Base-by-base conservation (phyloP, 2,329 filamentous ascomycete genomes). In the Rhexocercosporidium sp. region DNA sequence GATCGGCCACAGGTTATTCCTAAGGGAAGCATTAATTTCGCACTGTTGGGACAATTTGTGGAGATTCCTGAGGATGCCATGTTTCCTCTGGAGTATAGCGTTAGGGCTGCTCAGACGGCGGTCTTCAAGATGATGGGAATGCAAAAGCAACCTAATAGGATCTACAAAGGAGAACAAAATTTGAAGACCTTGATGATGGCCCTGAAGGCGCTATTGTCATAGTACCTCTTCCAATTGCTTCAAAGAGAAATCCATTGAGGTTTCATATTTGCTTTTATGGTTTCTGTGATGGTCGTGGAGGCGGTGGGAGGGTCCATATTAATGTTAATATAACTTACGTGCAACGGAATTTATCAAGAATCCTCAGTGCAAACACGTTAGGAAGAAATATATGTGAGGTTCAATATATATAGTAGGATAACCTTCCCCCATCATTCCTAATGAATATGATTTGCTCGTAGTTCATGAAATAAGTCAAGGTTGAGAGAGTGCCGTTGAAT, bases 1-100 rank as follows among this genome's bases (percentile, higher is more conserved):
- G 79, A 82, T 71, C 77, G 81, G 2, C 81, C 81, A 3, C 65
- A 72, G n/a, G 75, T 81, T 0, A 77, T 81, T 53, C 81, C 80
- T 0, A 63, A 75, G 20, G 76, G 75, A 5, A 75, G 75, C 27
- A 74, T 69, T 25, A 82, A 82, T 71, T 70, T 81, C 56, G 81
- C 77, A 0, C 73, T 81, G 22, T 72, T 82, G 39, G 80, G 80
- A 14, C 80, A 81, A 69, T 82, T 79, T 72, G 80, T 80, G 20
- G 80, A 81, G 70, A 79, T 80, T 25, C 72, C 74, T 12, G 73
- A 76, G 31, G 80, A 82, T 69, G 77, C 74, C 34, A 79, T 79
- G 27, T 78, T 79, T 59, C 79, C 75, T 8, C 77, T 78, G 53
- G 79, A 82, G 67, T 82, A 82, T 70, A 78, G 77, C 63, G 73